Evolutionary conservation across 2,329 filamentous ascomycete genomes (phyloP), one percentile per base, ranked within the genome.

Genomic region (Pseudocercospora fuligena): DNA sequence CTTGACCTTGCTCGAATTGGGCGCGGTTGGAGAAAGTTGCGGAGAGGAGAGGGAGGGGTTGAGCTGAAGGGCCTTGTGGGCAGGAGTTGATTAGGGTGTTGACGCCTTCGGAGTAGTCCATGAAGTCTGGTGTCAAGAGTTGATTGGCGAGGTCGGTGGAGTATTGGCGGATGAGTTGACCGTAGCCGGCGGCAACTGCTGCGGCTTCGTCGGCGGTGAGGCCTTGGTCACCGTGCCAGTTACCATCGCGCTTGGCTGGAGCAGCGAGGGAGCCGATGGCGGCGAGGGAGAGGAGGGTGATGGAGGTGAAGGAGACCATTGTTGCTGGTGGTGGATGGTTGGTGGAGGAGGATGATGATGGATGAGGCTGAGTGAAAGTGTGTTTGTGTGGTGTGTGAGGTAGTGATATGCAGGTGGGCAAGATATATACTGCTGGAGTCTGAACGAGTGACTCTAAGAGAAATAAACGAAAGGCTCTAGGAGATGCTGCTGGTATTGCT

Each of bases 1-100:
- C 70, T 65, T 77, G 75, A 16, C 75, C 76, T 29, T 66, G 64
- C 59, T 73, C 66, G 70, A 78, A 78, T 2, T 66, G 53, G 5
- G 64, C 68, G 7, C 70, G 70, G 51, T 63, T 72, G 61, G 61
- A 64, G 71, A 78, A 78, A 16, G 73, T 76, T 4, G 74, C 68
- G 14, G 61, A 60, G 25, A 72, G 65, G 23, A 75, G 71, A 14
- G 69, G 70, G 16, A 63, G 66, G 31, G 57, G 33, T 25, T 66
- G 36, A 36, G 73, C 73, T 29, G 72, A 72, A 36, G 62, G 54
- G 46, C 74, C 74, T 65, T 75, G 73, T 3, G 74, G 73, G 61
- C 74, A 75, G 53, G 65, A 67, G 71, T 75, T 73, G 69, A 78
- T 78, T 16, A 78, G 61, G 7, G 74, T 73, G 69, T 77, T 78